Conservation (phyloP, 1,284 basidiomycete genomes). For the Xanthoconium separans region DNA sequence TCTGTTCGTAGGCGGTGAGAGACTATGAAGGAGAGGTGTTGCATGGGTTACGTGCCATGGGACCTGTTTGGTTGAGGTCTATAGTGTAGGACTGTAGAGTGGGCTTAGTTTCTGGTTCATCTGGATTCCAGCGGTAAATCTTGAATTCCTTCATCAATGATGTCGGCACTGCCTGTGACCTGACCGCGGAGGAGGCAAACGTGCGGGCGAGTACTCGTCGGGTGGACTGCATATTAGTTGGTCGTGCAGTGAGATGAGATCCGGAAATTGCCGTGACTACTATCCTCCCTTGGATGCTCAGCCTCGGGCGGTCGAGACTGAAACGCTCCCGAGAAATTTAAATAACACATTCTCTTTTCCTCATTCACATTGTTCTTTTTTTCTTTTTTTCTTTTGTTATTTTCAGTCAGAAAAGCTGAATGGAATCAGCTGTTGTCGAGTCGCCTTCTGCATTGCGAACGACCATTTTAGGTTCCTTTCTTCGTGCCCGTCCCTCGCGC, state of each 20-base stretch:
- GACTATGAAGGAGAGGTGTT: neutral
- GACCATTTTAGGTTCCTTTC: slow-evolving; percentile 36
- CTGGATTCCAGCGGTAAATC: slow-evolving; percentile 99
- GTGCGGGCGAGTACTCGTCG: slow-evolving; percentile 24
- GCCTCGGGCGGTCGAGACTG: slow-evolving; percentile 15
- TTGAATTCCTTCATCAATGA: slow-evolving; percentile 83
- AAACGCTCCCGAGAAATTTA: slow-evolving; percentile 10
- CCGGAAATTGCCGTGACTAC: too few relatives aligned
- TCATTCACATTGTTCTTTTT: neutral
- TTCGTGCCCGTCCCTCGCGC: slow-evolving; percentile 30
- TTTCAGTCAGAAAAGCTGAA: neutral
- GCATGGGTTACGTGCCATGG: slow-evolving; percentile 69
- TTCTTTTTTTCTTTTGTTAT: too few relatives aligned
- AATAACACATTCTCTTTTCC: neutral
- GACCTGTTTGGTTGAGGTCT: slow-evolving; percentile 93
- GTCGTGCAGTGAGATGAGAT: too few relatives aligned
- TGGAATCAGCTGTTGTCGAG: slow-evolving; percentile 15
- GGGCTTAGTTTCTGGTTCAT: slow-evolving; percentile 91
- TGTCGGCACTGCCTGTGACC: slow-evolving; percentile 39
- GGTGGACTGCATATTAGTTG: too few relatives aligned
- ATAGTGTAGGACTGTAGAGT: slow-evolving; percentile 89
- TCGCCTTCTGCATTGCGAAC: slow-evolving; percentile 27
- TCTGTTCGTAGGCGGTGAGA: slow-evolving; percentile 37
- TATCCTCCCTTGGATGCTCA: too few relatives aligned
- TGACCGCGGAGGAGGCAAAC: slow-evolving; percentile 41